Percentiles rank a stretch among this genome's conserved stretches.
These are phyloP conservation scores for Scedosporium minutisporum DNA, from an alignment of 2,329 filamentous ascomycete genomes.

Conservation along the genomic window DNA sequence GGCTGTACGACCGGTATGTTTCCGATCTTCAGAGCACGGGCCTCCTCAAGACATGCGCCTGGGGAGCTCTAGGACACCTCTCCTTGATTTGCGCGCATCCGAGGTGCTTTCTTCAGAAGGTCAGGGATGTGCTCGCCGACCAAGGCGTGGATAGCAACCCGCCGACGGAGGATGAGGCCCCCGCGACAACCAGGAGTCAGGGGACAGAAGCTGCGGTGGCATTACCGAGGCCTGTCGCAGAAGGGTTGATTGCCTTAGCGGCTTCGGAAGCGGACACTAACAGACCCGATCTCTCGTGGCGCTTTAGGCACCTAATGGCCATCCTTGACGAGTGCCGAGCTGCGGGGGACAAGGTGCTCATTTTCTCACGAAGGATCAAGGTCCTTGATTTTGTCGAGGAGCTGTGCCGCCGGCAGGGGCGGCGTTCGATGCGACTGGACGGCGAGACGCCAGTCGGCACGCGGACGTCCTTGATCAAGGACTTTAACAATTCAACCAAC, in stretches of 20 bases:
- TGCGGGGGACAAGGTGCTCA: slow-evolving; percentile 61
- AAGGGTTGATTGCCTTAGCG: not conserved
- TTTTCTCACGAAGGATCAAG: slow-evolving; percentile 67
- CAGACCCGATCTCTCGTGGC: slow-evolving; percentile 53
- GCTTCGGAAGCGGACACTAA: not conserved
- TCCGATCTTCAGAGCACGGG: slow-evolving; percentile 3
- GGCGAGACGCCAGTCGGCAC: slow-evolving; percentile 46
- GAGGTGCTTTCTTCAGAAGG: slow-evolving; percentile 30
- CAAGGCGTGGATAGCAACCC: not conserved
- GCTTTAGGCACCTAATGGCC: slow-evolving; percentile 23
- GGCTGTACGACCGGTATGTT: slow-evolving; percentile 48
- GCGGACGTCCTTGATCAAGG: slow-evolving; percentile 55
- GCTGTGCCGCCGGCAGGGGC: slow-evolving; percentile 39
- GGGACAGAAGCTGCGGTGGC: not conserved
- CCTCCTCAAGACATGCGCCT: slow-evolving; percentile 10
- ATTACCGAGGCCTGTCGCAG: not conserved
- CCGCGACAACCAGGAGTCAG: not conserved
- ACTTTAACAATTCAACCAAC: slow-evolving; percentile 49
- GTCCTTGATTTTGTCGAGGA: slow-evolving; percentile 61
- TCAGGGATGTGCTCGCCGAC: slow-evolving; percentile 11
- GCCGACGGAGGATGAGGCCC: not conserved
- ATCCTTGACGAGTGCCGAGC: slow-evolving; percentile 58
- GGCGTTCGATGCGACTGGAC: slow-evolving; percentile 53
- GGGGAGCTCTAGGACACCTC: slow-evolving; percentile 30
- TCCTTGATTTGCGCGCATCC: slow-evolving; percentile 44